Evolutionary conservation across 805 yeast genomes (phyloP), one percentile per base, ranked within the genome.

Genomic region (Myxozyma lipomycoides): DNA sequence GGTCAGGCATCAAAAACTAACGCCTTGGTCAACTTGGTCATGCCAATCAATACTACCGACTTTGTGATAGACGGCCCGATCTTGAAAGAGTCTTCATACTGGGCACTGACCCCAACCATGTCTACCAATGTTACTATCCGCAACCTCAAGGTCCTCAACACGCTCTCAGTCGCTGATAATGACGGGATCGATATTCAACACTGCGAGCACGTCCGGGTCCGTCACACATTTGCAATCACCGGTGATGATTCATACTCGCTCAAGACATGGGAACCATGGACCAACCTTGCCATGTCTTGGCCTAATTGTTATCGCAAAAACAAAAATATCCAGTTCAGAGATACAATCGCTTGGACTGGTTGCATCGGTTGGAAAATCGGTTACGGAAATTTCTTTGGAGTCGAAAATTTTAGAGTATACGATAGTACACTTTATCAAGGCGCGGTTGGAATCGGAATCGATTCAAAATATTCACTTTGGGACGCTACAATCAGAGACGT

Each of bases 311-410:
- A 5, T 6, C 18, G 19, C 9, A 12, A 15, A 18, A 41, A 41
- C 21, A 18, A 9, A 7, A 30, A 46, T 39, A 43, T 51, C 37
- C 42, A 6, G 39, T 15, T 51, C 15, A 32, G 22, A 5, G 48
- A 51, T 30, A 46, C 55, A 12, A 46, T 51, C 18, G 55, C 55
- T 3, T 51, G 55, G 55, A 51, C 55, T 7, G 45, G 48, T n/a
- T 46, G 51, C 22, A 51, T 51, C 34, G 55, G 41, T n/a, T 51
- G 44, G 45, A 51, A 51, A 25, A 25, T 51, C 15, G 55, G 55
- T 9, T 51, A 51, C 41, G 55, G 55, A 25, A 46, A 43, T 3
- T 51, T 44, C 40, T 7, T 38, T 30, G 46, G 46, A 1, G 37
- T 40, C 3, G 10, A 23, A 23, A 28, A 38, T 39, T n/a, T 26